Conservation (phyloP, 352 stramenopile species). For the Phytophthora brassicae region DNA sequence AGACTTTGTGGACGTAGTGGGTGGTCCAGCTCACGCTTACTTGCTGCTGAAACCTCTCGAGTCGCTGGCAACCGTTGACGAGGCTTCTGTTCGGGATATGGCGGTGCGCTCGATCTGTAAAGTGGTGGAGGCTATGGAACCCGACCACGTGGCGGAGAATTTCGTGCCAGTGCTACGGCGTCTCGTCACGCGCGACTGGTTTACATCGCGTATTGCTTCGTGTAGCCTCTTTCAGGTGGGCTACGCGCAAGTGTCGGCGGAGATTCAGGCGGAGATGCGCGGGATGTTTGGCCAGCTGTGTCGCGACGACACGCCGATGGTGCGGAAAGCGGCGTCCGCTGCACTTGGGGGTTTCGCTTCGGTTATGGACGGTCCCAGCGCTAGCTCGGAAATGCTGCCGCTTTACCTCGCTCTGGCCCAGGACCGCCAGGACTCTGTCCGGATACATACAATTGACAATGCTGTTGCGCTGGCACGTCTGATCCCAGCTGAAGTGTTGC, state of each 20-base stretch:
- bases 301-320: constrained; percentile 97
- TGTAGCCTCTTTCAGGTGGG: constrained; percentile 82
- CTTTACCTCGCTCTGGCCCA: constrained; percentile 82
- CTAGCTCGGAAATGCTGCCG: constrained; percentile 76
- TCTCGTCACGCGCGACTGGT: constrained; percentile 96
- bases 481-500: constrained; percentile 65
- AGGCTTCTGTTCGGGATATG: constrained; percentile 94
- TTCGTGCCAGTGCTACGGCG: constrained; percentile 93
- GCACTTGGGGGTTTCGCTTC: constrained; percentile 89
- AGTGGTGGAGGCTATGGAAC: constrained; percentile 86
- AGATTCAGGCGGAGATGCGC: constrained; percentile 84
- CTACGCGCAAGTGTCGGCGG: constrained; percentile 52
- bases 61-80: constrained; percentile 91
- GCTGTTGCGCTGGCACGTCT: constrained; percentile 93
- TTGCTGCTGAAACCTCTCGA: constrained; percentile 95
- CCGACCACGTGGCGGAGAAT: constrained; percentile 85
- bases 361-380: constrained; percentile 63
- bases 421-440: constrained; percentile 96
- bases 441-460: constrained; percentile 97
- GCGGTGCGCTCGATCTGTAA: constrained; percentile 89
- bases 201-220: constrained; percentile 85
- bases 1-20: constrained; percentile 90
- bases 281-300: constrained; percentile 94
- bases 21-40: constrained; percentile 84
- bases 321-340: constrained; percentile 90